Percentiles rank a stretch among this genome's conserved stretches.
phyloP scores from a whole-genome alignment of 345 rosid species.

The Eucalyptus viminalis region DNA sequence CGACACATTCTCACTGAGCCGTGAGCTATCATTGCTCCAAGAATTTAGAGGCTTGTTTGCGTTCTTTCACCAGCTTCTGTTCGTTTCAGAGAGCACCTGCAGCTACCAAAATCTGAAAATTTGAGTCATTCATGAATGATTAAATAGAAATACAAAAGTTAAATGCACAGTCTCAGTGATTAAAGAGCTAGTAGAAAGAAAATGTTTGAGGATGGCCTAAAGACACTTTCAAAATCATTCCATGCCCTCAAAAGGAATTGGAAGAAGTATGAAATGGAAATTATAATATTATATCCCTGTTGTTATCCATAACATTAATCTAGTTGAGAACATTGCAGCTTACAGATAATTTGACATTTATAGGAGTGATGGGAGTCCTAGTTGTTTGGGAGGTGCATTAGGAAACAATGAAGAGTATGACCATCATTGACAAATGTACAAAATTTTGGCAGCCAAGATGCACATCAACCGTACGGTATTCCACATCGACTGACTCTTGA shows the following conservation, averaged over 20 bases:
- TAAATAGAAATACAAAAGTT: not conserved
- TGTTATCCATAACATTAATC: not conserved
- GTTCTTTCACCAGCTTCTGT: not conserved
- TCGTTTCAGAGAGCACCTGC: not conserved
- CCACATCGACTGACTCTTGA: too few relatives aligned
- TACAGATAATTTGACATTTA: too few relatives aligned
- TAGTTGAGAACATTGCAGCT: not conserved
- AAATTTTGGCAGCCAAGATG: too few relatives aligned
- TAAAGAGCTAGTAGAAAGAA: not conserved
- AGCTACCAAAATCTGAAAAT: not conserved
- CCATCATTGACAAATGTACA: too few relatives aligned
- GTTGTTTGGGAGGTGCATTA: too few relatives aligned
- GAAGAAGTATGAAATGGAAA: not conserved
- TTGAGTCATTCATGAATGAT: not conserved
- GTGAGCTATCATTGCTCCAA: not conserved
- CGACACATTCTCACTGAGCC: not conserved
- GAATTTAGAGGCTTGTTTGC: not conserved
- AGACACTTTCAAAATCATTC: not conserved
- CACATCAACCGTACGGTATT: too few relatives aligned
- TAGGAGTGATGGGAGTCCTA: too few relatives aligned
- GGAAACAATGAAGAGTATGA: too few relatives aligned
- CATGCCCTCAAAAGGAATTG: not conserved
- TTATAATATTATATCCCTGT: not conserved
- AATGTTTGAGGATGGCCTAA: not conserved
- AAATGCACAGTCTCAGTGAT: not conserved